A percentile compares a stretch with the other conserved stretches of the same genome.
Conservation (phyloP, 139 green algal genomes). For the Mychonastes homosphaera region DNA sequence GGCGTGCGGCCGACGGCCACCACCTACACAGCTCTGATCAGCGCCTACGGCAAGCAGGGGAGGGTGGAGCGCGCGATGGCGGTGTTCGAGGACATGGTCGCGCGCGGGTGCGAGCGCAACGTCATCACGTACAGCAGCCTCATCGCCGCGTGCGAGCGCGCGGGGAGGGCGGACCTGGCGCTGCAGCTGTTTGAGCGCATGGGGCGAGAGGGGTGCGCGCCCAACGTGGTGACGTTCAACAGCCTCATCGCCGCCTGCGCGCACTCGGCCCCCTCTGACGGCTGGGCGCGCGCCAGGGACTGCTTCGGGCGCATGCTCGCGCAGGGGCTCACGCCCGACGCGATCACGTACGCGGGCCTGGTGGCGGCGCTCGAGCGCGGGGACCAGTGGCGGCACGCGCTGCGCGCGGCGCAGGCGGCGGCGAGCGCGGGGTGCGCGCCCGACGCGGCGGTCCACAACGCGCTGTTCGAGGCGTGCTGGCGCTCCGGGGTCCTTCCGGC, state of each 20-base stretch:
- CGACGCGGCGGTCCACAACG: constrained; percentile 46
- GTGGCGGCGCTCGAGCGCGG: constrained; percentile 52
- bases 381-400: constrained; percentile 43
- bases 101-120: constrained; percentile 49
- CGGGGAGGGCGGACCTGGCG: constrained; percentile 55
- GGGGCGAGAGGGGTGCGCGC: constrained; percentile 54
- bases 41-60: constrained; percentile 62
- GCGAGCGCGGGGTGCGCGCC: constrained; percentile 31
- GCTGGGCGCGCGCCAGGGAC: constrained; percentile 66
- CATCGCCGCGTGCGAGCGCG: constrained; percentile 42
- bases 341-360: constrained; percentile 63
- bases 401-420: constrained; percentile 7
- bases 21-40: constrained; percentile 80
- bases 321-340: constrained; percentile 54
- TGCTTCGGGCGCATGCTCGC: constrained; percentile 65
- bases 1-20: constrained; percentile 62
- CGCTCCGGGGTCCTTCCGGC: constrained; percentile 35
- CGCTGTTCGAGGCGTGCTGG: constrained; percentile 47
- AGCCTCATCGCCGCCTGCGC: constrained; percentile 68
- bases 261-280: constrained; percentile 34
- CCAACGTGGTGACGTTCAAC: constrained; percentile 84
- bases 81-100: constrained; percentile 45
- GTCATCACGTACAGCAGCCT: constrained; percentile 41
- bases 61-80: constrained; percentile 37
- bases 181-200: constrained; percentile 54